Base-by-base conservation (phyloP, 306 rosid genomes). In the Fragaria ananassa region DNA sequence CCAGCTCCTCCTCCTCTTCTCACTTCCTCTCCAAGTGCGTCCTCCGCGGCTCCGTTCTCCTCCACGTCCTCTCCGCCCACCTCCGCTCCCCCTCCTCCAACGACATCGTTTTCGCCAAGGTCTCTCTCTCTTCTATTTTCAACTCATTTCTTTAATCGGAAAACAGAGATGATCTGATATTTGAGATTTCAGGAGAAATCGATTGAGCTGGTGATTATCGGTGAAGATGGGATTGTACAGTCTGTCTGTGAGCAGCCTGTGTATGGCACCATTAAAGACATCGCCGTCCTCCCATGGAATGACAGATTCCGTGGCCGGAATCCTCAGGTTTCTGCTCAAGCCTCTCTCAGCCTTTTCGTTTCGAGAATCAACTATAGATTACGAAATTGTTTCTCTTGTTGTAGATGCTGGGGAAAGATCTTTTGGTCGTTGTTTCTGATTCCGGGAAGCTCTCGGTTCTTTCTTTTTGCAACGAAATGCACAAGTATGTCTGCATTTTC, bases 401-500 rank as follows among this genome's bases (percentile, higher is more conserved):
- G 57, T 82, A 94, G 98, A 77, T 88, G 90, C 72, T 84, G 81
- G 98, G 97, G 42, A 91, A 83, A 82, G 98, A 94, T 75, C 88
- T 90, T 57, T 82, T 94, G 82, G 86, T 89, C 75, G 98, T 92
- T 70, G 74, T 91, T 72, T 94, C 98, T 9, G 98, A 94, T 86
- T 94, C 98, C 2, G 97, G 98, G 83, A 94, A 94, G 90, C 90
- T 94, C 65, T 91, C 98, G 1, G 71, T 94, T 83, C 94, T 94
- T 79, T 84, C 94, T 54, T 94, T 94, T 81, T 88, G 98, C 91
- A 90, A 86, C 76, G 93, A 94, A 85, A 94, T 91, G 98, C 90
- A 90, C 91, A 91, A 97, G 98, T 94, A 75, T 58, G 17, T 15
- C 47, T 67, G 18, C 49, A 29, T 44, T 82, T 78, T 76, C 6